Conservation (phyloP, 345 rosid species). For the Abelmoschus esculentus region DNA sequence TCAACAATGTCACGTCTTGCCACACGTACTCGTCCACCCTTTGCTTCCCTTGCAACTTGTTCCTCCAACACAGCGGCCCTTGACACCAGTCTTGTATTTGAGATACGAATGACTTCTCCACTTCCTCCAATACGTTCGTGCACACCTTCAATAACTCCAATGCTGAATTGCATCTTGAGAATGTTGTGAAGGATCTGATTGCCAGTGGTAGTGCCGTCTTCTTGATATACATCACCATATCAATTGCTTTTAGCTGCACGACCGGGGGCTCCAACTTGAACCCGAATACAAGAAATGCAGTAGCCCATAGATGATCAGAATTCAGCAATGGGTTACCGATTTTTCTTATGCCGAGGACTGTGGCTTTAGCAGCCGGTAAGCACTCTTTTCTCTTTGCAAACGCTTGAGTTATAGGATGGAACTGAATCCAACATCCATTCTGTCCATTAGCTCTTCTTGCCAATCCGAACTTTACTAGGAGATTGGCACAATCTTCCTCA, state of each 20-base stretch:
- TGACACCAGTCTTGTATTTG: constrained; percentile 87
- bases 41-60: constrained; percentile 38
- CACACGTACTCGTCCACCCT: constrained; percentile 82
- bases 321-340: constrained; percentile 34
- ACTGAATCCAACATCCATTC: constrained; percentile 71
- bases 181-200: constrained; percentile 62
- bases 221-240: constrained; percentile 71
- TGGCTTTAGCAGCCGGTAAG: constrained; percentile 54
- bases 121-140: constrained; percentile 83
- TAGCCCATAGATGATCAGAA: constrained; percentile 83
- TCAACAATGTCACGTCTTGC: constrained; percentile 83
- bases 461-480: constrained; percentile 67
- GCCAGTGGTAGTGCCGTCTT: constrained; percentile 81
- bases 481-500: constrained; percentile 72
- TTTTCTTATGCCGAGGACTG: constrained; percentile 43
- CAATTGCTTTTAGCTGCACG: constrained; percentile 65
- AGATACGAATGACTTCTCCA: constrained; percentile 81
- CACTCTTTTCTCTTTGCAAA: constrained; percentile 57
- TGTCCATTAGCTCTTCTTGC: constrained; percentile 51
- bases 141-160: constrained; percentile 80
- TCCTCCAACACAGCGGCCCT: constrained; percentile 83
- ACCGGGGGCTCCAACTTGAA: constrained; percentile 81
- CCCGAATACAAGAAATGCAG: constrained; percentile 86
- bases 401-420: constrained; percentile 62
- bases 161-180: constrained; percentile 84